Percentiles rank a stretch among this genome's conserved stretches.
Evolutionary conservation across 345 rosid genomes (phyloP).

Genomic region (Odontarrhena argentea): DNA sequence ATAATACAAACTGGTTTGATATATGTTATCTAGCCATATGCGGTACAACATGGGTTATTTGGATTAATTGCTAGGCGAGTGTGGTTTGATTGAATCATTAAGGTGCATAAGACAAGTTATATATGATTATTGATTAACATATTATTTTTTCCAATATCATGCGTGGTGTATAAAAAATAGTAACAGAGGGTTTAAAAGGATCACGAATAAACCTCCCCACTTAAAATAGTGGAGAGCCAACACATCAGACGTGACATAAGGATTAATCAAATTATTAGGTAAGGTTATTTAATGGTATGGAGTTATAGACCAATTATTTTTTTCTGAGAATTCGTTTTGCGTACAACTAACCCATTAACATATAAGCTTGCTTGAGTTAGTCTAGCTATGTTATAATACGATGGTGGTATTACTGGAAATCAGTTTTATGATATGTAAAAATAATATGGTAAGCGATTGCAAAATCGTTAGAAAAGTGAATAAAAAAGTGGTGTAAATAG

Average conservation of each 20-base stretch:
- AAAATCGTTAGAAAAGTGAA: no score
- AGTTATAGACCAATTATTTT: neutral
- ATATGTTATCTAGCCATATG: no score
- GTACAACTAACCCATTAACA: neutral
- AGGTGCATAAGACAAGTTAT: constrained; percentile 1
- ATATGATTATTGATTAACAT: neutral
- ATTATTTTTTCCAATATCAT: neutral
- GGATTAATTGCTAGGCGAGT: no score
- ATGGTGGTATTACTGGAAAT: constrained; percentile 6
- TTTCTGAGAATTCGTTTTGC: neutral
- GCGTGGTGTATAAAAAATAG: constrained; percentile 10
- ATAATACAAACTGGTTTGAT: no score
- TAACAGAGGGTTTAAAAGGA: neutral
- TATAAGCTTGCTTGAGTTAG: neutral
- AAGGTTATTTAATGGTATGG: constrained; percentile 3
- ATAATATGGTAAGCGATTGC: no score
- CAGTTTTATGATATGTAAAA: no score
- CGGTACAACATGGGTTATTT: no score
- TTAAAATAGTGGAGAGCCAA: constrained; percentile 58
- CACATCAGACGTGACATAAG: constrained; percentile 40
- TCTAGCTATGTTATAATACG: neutral
- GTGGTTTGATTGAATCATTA: constrained; percentile 4
- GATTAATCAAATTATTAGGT: constrained; percentile 30
- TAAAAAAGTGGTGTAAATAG: no score
- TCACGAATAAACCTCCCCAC: constrained; percentile 43